Base-by-base conservation (phyloP, 345 rosid genomes). In the Mangifera indica region DNA sequence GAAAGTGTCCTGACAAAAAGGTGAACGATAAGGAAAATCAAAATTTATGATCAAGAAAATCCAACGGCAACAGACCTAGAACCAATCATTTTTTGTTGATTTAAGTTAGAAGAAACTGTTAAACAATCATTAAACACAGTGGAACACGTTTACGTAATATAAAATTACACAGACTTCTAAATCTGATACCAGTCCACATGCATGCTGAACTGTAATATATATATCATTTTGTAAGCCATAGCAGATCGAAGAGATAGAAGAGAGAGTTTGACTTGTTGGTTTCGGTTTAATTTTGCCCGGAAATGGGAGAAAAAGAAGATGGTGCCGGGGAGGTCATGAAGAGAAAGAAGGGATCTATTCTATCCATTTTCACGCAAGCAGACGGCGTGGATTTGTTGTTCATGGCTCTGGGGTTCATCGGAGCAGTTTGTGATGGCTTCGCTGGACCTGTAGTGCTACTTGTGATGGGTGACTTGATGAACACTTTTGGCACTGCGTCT, bases 381-480 rank as follows among this genome's bases (percentile, higher is more conserved):
- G 92, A 89, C 62, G 65, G 78, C 12, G 80, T 78, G 4, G 92
- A 92, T 68, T 77, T 60, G 91, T 17, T 81, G 61, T 67, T 92
- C 70, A 90, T 90, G 96, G 76, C 74, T 54, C 75, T 92, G 7
- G 96, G 93, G 18, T 68, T 84, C 42, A 66, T 89, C 54, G 96
- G 97, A 55, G 82, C 97, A 20, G 32, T 87, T 20, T 88, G 91
- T 37, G 92, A 88, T 74, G 97, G 93, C 0, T 81, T 83, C 64
- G 71, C 80, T 34, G 83, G 88, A 1, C 95, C 96, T 14, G 74
- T 87, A 69, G 71, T 83, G 66, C 65, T 88, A 70, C 71, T 81
- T 70, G 75, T 92, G 32, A 84, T 84, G 1, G 84, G 96, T 68
- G 80, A 65, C 67, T 70, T 92, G 71, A 84, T 90, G 97, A 92